These are phyloP conservation scores for Trichosporon sp. DNA, from an alignment of 1,284 basidiomycete genomes.

Conservation along the genomic window DNA sequence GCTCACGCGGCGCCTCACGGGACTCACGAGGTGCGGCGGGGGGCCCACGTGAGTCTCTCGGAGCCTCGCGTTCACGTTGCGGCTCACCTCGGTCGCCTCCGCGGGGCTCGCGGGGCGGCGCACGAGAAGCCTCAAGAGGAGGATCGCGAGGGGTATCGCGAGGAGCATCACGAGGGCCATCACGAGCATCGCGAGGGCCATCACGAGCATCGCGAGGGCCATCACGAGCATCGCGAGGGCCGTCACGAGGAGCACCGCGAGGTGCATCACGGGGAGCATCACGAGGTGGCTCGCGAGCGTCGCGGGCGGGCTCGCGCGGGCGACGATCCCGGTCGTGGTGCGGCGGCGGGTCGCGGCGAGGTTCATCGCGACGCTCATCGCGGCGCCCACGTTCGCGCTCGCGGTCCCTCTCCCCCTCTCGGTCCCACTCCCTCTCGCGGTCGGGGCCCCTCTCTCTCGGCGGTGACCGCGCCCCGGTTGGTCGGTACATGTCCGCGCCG, in stretches of 20 bases:
- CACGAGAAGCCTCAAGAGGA: background rate
- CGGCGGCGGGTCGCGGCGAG: background rate
- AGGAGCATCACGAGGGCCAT: background rate
- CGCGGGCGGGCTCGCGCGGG: background rate
- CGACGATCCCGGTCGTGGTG: background rate
- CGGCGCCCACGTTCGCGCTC: background rate
- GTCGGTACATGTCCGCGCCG: background rate
- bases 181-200: background rate
- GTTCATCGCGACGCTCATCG: background rate
- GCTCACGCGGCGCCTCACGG: background rate
- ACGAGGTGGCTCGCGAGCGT: background rate
- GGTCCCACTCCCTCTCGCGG: background rate
- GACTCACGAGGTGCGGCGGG: background rate
- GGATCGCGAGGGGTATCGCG: background rate
- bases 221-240: background rate
- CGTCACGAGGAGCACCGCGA: background rate
- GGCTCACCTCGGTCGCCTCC: background rate
- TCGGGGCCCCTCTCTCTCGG: background rate
- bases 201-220: background rate
- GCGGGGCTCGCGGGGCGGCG: background rate
- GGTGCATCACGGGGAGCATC: background rate
- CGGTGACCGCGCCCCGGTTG: background rate
- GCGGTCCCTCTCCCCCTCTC: background rate
- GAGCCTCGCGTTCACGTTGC: background rate
- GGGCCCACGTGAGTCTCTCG: background rate